These are phyloP conservation scores for Skeletonema marinoi DNA, from an alignment of 108 stramenopile species.

Conservation along the genomic window DNA sequence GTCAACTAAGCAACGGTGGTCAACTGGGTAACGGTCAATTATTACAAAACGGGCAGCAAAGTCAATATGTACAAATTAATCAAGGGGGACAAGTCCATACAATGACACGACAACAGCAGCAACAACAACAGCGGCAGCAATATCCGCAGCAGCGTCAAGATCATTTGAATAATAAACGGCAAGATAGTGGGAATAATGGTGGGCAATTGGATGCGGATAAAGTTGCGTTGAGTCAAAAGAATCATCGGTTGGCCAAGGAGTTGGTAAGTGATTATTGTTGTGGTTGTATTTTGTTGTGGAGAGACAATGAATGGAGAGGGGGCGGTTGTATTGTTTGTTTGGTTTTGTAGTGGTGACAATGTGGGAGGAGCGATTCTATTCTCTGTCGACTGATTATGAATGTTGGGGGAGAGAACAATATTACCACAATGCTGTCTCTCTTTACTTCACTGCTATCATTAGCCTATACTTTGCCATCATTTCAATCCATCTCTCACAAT, in stretches of 20 bases:
- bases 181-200: neutral
- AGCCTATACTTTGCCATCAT: too few relatives aligned
- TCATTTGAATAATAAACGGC: neutral
- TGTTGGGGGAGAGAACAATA: too few relatives aligned
- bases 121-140: too few relatives aligned
- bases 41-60: neutral
- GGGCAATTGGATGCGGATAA: constrained; percentile 1
- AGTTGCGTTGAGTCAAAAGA: constrained; percentile 65
- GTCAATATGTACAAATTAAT: neutral
- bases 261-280: constrained; percentile 50
- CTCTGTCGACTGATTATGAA: too few relatives aligned
- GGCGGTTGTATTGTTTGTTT: neutral
- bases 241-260: constrained; percentile 85
- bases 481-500: too few relatives aligned
- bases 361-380: neutral
- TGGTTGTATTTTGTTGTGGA: too few relatives aligned
- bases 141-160: neutral
- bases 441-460: too few relatives aligned
- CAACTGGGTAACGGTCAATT: too few relatives aligned
- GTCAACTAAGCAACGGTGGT: too few relatives aligned
- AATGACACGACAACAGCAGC: neutral
- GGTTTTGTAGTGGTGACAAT: neutral
- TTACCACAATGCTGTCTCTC: too few relatives aligned
- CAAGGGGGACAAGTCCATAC: neutral
- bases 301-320: neutral